Evolutionary conservation across 176 grass and related monocot species (phyloP), one percentile per base, ranked within the genome.

Genomic region (barley (Hordeum vulgare)): DNA sequence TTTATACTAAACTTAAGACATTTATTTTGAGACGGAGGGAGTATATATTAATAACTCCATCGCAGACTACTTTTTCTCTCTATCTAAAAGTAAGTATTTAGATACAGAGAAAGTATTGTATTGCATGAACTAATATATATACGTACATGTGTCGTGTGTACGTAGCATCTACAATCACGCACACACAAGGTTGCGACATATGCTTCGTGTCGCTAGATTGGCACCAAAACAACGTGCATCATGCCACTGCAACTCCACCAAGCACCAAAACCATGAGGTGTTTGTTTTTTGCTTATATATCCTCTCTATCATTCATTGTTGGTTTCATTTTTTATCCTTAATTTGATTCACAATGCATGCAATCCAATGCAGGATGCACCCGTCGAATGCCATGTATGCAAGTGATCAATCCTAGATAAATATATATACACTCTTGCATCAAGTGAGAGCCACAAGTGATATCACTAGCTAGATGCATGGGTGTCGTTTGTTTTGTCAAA

Each of bases 121-220:
- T 31, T 31, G 1, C 29, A 36, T 36, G 6, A 36, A 37, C 36
- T n/a, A n/a, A n/a, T 37, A 40, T 40, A 51, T 51, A 0, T 2
- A 2, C 0, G 15, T 51, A 6, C 3, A 3, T 9, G 21, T 28
- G 31, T 37, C n/a, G 1, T 80, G 26, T 76, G 15, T 61, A 56
- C 66, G 68, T 88, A 97, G 94, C 89, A 92, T 93, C 72, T 92
- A 91, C 75, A 97, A 97, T 57, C 89, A 94, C 61, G 42, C 76
- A 3, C 73, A 87, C 23, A 10, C 81, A 63, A 74, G 80, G 59
- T 1, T 85, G 65, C 85, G 86, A 28, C 77, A 64, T 33, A 61
- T 90, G 75, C 54, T 81, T 66, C 66, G 40, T 9, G 25, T 49
- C 3, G 2, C 82, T 14, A 47, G 60, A 41, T n/a, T 85, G 36